phyloP scores from a whole-genome alignment of 768 basidiomycete genomes.

The Mycena maculata region DNA sequence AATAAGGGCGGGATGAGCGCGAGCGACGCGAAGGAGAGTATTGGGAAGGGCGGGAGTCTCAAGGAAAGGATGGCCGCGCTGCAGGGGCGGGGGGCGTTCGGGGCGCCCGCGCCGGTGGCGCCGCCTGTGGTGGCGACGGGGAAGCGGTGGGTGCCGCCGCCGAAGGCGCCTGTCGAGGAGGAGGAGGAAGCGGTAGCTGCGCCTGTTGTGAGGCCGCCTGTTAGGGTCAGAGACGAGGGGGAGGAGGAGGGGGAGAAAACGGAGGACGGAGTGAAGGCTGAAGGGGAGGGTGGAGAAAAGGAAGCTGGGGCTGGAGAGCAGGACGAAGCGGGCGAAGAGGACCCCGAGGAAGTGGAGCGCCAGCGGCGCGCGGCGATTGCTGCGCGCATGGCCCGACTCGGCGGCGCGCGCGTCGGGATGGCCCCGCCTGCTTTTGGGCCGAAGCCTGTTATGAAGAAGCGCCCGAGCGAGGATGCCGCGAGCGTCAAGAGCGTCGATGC shows the following conservation, averaged over 20 bases:
- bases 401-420: constrained; percentile 88
- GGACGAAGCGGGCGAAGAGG: constrained; percentile 44
- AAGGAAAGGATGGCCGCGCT: constrained; percentile 97
- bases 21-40: constrained; percentile 89
- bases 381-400: constrained; percentile 92
- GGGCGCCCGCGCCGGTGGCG: constrained; percentile 66
- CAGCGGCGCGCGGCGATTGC: constrained; percentile 89
- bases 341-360: constrained; percentile 78
- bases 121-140: constrained; percentile 69
- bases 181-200: constrained; percentile 73
- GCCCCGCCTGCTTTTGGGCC: constrained; percentile 76
- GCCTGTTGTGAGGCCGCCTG: constrained; percentile 59
- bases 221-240: constrained; percentile 72
- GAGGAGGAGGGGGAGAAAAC: constrained; percentile 84
- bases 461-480: constrained; percentile 46
- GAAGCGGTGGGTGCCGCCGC: constrained; percentile 91
- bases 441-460: constrained; percentile 41
- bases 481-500: constrained; percentile 41
- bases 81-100: constrained; percentile 86
- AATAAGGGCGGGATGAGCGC: constrained; percentile 73
- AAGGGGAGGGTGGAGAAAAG: constrained; percentile 65
- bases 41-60: constrained; percentile 78
- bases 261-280: constrained; percentile 69
- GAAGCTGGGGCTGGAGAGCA: constrained; percentile 56
- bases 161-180: constrained; percentile 46